Base-by-base conservation (phyloP, 139 green algal genomes). In the Picochlorum sp. region DNA sequence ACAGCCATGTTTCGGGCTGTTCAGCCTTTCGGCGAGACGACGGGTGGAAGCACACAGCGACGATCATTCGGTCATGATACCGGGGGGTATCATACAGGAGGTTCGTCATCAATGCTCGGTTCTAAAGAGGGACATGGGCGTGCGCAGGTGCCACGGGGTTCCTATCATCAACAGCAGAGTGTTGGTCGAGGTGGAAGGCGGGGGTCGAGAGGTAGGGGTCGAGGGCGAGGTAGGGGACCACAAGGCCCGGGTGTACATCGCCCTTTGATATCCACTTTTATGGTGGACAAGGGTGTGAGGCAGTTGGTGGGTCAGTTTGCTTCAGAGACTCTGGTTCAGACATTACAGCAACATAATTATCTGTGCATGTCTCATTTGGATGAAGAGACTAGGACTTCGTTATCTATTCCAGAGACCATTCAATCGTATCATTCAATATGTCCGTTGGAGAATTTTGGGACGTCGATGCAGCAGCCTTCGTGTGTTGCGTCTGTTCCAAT, bases 381-480 rank as follows among this genome's bases (percentile, higher is more conserved):
- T 44, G 59, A 72, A 28, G 58, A 83, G 45, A 13, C 49, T 3
- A 62, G 74, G 23, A 71, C n/a, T 2, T 61, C 74, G n/a, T 11
- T 28, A n/a, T 74, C 77, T n/a, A 49, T 91, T 46, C 84, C 86
- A 2, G 65, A 79, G 18, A 68, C 80, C 50, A 56, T 95, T 38
- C 65, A 76, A 37, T 50, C 72, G 46, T 96, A 87, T 76, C 89
- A 96, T 81, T 84, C 78, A 9, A 73, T 96, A 26, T 91, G 82
- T 66, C 89, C 69, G 2, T 56, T 77, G 49, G 74, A 78, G 28
- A 69, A 78, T 56, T 6, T 66, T 28, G 24, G 49, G 5, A 20
- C 59, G 6, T 58, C 59, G 14, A n/a, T 47, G 5, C 62, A 71
- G 58, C 41, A 45, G 16, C 47, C 49, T 13, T 72, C 69, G 8